Base-by-base conservation (phyloP, 257 asterid genomes). In the Rubia yunnanensis region DNA sequence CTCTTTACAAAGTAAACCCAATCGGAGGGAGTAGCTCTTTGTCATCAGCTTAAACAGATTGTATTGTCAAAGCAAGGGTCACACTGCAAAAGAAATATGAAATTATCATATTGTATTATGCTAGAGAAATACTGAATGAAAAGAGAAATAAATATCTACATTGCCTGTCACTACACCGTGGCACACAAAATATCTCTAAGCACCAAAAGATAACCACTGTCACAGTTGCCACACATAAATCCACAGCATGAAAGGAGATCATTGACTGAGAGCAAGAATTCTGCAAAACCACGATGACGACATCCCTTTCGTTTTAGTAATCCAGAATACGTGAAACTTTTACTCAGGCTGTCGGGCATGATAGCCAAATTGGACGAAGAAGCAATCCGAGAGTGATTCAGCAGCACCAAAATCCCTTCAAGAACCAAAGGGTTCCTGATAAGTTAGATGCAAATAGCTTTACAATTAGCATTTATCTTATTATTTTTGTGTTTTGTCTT, bases 341-440 rank as follows among this genome's bases (percentile, higher is more conserved):
- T 2, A 9, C 35, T 17, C 4, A 22, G 3, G 26, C 23, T 28
- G 31, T 41, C 35, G n/a, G n/a, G n/a, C n/a, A n/a, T n/a, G n/a
- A n/a, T 52, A 50, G 79, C 82, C 85, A 59, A 85, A 88, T 32
- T 78, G 83, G 69, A 89, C 83, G 76, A 97, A 92, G 80, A 92
- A 92, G 55, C 98, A 95, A 71, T 92, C 97, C 2, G 97, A 83
- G 67, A 92, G 91, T 20, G 90, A 78, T 81, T 89, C 96, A 39
- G 82, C 96, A 30, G 98, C 96, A 35, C 83, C 98, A 77, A 89
- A 92, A 35, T 97, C 98, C 98, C 98, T 89, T 72, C 98, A 87
- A 69, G 98, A 87, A 75, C 96, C 96, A 79, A 97, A 92, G 57
- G 89, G 97, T 56, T 97, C 98, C 96, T 92, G 79, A 64, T 23